A percentile compares a stretch with the other conserved stretches of the same genome.
Evolutionary conservation across 2,329 filamentous ascomycete species (phyloP).

Genomic region (Chalaropsis ovoidea): DNA sequence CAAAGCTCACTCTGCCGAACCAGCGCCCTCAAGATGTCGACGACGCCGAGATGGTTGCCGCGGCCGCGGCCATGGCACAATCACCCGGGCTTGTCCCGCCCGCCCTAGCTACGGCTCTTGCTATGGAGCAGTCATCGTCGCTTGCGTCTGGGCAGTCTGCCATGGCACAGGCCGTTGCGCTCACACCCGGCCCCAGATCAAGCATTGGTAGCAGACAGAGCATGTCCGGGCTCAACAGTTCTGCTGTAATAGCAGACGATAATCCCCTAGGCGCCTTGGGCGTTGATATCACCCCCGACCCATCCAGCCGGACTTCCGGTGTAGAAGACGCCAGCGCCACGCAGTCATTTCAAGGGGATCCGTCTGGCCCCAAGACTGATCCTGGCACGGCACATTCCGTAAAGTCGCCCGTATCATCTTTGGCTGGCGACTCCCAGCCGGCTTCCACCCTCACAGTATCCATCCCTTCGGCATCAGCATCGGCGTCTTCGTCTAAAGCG

Average conservation of each 20-base stretch:
- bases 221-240: slow-evolving; percentile 10
- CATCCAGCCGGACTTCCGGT: slow-evolving; percentile 12
- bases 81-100: slow-evolving; percentile 25
- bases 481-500: slow-evolving; percentile 34
- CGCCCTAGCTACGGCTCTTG: slow-evolving; percentile 33
- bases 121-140: slow-evolving; percentile 32
- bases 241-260: background rate
- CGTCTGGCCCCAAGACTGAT: background rate
- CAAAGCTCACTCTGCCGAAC: slow-evolving; percentile 19
- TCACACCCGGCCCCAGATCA: slow-evolving; percentile 21
- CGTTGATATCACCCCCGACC: background rate
- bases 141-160: slow-evolving; percentile 24
- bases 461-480: slow-evolving; percentile 16
- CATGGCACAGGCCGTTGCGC: slow-evolving; percentile 18
- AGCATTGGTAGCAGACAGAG: slow-evolving; percentile 21
- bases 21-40: slow-evolving; percentile 35
- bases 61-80: slow-evolving; percentile 31
- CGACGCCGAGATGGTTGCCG: slow-evolving; percentile 34
- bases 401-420: slow-evolving; percentile 32
- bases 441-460: slow-evolving; percentile 25
- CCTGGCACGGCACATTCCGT: slow-evolving; percentile 29
- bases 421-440: slow-evolving; percentile 25
- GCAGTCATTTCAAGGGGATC: background rate
- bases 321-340: background rate
- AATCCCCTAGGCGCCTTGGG: background rate